Evolutionary conservation across 371 early-diverging fungal genomes (phyloP), one percentile per base, ranked within the genome.

Genomic region (Umbelopsis sp.): DNA sequence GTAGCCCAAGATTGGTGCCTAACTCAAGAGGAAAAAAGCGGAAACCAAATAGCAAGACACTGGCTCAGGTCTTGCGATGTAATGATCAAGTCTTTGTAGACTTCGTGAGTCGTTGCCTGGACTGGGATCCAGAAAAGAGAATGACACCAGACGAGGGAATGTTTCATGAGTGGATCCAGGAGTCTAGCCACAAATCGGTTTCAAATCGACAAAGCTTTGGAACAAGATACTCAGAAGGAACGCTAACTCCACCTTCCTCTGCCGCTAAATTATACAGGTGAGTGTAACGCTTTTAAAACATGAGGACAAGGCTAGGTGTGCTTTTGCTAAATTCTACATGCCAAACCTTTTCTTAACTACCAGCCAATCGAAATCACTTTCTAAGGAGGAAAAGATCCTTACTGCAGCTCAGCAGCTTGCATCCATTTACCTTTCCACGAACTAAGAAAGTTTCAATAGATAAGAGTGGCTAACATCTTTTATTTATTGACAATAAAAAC

Each of bases 51-150:
- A 81, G 90, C 32, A 93, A 94, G 75, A 85, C 92, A 6, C 78
- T 98, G 51, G 77, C 76, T 2, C 86, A 88, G 44, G 91, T 86
- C 24, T 76, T 97, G 63, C 82, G 87, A 57, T 89, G 93, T 51
- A 74, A 76, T 66, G 96, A 97, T 68, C 77, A 78, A 24, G 71
- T 80, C 9, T 95, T 97, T 71, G 71, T 96, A 20, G 94, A 97
- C 66, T 97, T 98, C 82, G 78, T 98, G 46, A 72, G 85, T 32
- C 83, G 86, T 22, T 94, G 97, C 69, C 76, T 98, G 44, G 82
- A 84, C 48, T 98, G 97, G 96, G 95, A 96, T 74, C 97, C 97
- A n/a, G 86, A 88, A 51, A 88, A 86, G 68, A 88, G 98, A 14
- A 88, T 97, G 84, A 90, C 82, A n/a, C 95, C 98, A 24, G 83